Percentiles rank a stretch among this genome's conserved stretches.
These are phyloP conservation scores for Irpex rosettiformis DNA, from an alignment of 1,284 basidiomycete species.

Conservation along the genomic window DNA sequence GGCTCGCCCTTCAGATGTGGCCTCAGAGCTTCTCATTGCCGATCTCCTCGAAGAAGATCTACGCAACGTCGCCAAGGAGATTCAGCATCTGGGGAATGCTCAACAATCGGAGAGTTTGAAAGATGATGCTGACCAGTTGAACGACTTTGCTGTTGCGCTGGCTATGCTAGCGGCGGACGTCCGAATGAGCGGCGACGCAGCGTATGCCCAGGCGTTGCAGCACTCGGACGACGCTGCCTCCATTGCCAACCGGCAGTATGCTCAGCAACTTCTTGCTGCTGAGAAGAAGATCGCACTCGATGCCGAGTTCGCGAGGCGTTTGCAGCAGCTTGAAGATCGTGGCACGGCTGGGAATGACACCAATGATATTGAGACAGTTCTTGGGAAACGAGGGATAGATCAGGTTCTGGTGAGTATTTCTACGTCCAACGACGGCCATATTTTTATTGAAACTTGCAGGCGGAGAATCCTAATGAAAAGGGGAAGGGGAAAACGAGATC, in stretches of 20 bases:
- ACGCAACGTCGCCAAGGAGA: slow-evolving; percentile 25
- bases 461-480: slow-evolving; percentile 31
- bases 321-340: slow-evolving; percentile 30
- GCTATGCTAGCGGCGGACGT: slow-evolving; percentile 29
- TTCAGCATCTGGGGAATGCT: slow-evolving; percentile 21
- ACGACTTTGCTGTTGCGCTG: slow-evolving; percentile 22
- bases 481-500: slow-evolving; percentile 27
- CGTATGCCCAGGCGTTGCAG: slow-evolving; percentile 33
- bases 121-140: slow-evolving; percentile 10
- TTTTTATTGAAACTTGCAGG: slow-evolving; percentile 17
- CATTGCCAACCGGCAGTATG: slow-evolving; percentile 30
- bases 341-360: slow-evolving; percentile 24
- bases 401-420: slow-evolving; percentile 26
- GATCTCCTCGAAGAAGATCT: slow-evolving; percentile 35
- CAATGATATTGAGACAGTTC: background rate
- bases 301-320: slow-evolving; percentile 34
- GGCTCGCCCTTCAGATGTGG: background rate
- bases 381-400: background rate
- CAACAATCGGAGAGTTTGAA: slow-evolving; percentile 21
- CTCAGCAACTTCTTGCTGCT: slow-evolving; percentile 35
- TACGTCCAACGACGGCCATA: background rate
- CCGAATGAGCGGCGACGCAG: slow-evolving; percentile 29
- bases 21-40: slow-evolving; percentile 26
- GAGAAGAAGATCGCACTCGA: slow-evolving; percentile 37
- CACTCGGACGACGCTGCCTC: slow-evolving; percentile 23